Percentiles rank a stretch among this genome's conserved stretches.
These are phyloP conservation scores for Lasiodiplodia sp. DNA, from an alignment of 2,329 filamentous ascomycete species.

Conservation along the genomic window DNA sequence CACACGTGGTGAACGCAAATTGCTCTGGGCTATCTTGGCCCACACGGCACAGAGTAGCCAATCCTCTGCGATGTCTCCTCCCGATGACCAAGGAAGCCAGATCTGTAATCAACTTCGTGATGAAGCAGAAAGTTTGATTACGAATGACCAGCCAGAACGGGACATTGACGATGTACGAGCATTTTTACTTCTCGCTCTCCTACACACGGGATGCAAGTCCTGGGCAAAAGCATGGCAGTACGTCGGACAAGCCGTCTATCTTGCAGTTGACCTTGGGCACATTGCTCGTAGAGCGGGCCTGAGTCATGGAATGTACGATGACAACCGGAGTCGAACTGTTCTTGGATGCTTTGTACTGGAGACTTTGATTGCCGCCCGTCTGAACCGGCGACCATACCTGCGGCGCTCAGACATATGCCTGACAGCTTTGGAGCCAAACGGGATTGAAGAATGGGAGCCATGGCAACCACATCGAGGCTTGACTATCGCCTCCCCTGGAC, in stretches of 20 bases:
- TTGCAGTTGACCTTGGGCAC: neutral
- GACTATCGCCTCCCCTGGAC: neutral
- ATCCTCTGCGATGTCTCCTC: neutral
- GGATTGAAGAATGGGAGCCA: neutral
- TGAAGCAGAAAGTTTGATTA: neutral
- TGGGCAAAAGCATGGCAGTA: neutral
- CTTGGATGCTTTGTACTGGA: neutral
- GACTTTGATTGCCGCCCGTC: neutral
- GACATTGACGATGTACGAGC: neutral
- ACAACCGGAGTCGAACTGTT: neutral
- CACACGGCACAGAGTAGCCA: neutral
- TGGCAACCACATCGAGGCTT: neutral
- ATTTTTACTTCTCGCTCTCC: neutral
- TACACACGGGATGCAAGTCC: neutral
- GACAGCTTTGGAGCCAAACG: neutral
- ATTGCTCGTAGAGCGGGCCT: neutral
- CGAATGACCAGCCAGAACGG: neutral
- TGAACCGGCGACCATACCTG: neutral
- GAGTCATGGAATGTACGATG: neutral
- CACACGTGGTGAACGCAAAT: neutral
- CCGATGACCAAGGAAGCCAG: neutral
- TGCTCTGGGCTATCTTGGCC: neutral
- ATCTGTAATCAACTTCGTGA: neutral
- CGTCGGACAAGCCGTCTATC: neutral
- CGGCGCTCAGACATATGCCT: neutral